Percentiles rank a stretch among this genome's conserved stretches.
Evolutionary conservation across 192 early-diverging fungal species (phyloP).

Genomic region (Powellomyces hirtus): DNA sequence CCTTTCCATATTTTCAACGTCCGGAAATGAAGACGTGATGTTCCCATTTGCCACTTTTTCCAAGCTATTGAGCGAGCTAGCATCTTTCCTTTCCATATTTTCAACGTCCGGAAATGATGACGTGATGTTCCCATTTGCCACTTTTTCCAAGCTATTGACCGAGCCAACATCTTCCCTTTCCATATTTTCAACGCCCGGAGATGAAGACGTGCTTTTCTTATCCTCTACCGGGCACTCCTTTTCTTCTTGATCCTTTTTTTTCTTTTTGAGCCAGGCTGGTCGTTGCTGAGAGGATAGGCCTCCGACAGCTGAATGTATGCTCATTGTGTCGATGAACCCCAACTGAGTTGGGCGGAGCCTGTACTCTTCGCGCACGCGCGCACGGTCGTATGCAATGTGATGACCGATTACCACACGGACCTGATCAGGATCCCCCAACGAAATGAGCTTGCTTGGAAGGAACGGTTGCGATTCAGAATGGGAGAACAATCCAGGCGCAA

Average conservation of each 20-base stretch:
- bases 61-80: conserved; percentile 72
- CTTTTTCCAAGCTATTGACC: conserved; percentile 74
- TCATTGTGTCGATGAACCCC: conserved; percentile 89
- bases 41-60: too few species aligned
- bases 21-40: conserved; percentile 1
- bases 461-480: conserved; percentile 5
- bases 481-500: conserved; percentile 73
- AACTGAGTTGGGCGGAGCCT: conserved; percentile 49
- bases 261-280: conserved; percentile 69
- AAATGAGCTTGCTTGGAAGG: conserved; percentile 56
- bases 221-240: too few species aligned
- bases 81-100: conserved; percentile 45
- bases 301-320: conserved; percentile 82
- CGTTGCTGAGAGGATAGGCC: conserved; percentile 91
- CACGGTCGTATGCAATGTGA: conserved; percentile 89
- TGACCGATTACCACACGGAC: conserved; percentile 79
- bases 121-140: too few species aligned
- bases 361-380: conserved; percentile 86
- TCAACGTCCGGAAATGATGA: neutral
- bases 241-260: conserved; percentile 55
- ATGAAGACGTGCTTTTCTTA: conserved; percentile 3
- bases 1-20: conserved; percentile 28
- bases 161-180: conserved; percentile 58
- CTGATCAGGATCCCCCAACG: conserved; percentile 48
- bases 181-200: neutral